These are phyloP conservation scores for Fomitiporia mediterranea DNA, from an alignment of 1,284 basidiomycete species.

Conservation along the genomic window DNA sequence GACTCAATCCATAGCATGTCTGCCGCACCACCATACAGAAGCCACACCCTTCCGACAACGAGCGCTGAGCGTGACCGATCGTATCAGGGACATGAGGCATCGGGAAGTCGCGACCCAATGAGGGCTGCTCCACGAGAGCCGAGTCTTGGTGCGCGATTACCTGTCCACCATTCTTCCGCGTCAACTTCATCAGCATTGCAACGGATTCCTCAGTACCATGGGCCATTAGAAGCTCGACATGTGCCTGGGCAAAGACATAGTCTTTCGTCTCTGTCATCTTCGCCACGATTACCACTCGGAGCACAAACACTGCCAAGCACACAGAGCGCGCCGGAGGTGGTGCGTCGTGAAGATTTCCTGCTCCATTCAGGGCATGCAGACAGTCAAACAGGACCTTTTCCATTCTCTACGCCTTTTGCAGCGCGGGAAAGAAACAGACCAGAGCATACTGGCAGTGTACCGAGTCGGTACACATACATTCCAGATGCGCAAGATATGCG, in stretches of 20 bases:
- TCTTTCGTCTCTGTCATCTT: background rate
- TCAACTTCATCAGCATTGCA: background rate
- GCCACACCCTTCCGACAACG: conserved; percentile 1
- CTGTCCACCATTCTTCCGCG: background rate
- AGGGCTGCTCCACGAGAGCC: background rate
- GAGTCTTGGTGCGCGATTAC: background rate
- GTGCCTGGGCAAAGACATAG: background rate
- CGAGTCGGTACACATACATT: too few species aligned
- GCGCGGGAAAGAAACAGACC: background rate
- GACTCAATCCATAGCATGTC: background rate
- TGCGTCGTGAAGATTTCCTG: background rate
- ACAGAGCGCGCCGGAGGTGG: background rate
- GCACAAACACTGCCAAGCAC: background rate
- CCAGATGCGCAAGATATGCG: background rate
- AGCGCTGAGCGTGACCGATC: conserved; percentile 4
- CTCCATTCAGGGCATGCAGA: background rate
- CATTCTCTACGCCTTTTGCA: background rate
- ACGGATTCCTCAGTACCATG: background rate
- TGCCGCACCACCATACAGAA: background rate
- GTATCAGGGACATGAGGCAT: background rate
- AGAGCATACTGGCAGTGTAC: background rate
- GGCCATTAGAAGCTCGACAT: background rate
- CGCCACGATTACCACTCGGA: background rate
- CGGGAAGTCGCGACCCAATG: background rate
- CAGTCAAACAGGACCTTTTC: too few species aligned